phyloP scores from a whole-genome alignment of 2,329 filamentous ascomycete species.

The Mycosphaerella sp. region DNA sequence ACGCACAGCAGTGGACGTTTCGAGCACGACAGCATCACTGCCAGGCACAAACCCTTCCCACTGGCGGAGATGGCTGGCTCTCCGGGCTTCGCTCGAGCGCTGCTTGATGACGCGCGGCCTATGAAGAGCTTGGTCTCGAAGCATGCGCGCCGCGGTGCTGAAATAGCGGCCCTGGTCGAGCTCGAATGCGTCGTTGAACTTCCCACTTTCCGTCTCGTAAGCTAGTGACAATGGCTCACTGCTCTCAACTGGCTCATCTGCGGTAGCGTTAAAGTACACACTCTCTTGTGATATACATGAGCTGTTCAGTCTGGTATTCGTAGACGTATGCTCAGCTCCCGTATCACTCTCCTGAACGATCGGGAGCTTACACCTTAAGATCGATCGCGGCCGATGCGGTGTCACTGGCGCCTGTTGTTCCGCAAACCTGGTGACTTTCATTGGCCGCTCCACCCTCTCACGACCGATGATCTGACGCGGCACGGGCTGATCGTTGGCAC shows the following conservation, averaged over 20 bases:
- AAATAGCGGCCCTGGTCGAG: constrained; percentile 25
- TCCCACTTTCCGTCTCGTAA: not conserved
- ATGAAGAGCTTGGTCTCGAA: constrained; percentile 3
- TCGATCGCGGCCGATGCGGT: constrained; percentile 19
- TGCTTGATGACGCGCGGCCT: constrained; percentile 16
- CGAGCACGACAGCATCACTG: constrained; percentile 20
- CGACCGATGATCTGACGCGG: not conserved
- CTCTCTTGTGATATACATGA: not conserved
- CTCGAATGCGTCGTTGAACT: constrained; percentile 22
- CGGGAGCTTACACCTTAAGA: constrained; percentile 21
- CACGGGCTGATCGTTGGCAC: not conserved
- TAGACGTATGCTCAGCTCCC: constrained; percentile 18
- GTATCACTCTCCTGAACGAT: constrained; percentile 9
- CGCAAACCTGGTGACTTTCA: not conserved
- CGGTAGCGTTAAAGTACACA: not conserved
- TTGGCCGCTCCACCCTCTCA: constrained; percentile 1
- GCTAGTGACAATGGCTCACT: not conserved
- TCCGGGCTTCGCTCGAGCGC: constrained; percentile 14
- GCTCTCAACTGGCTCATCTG: not conserved
- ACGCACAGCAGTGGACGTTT: constrained; percentile 21
- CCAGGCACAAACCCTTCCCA: constrained; percentile 20
- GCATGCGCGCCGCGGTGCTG: constrained; percentile 14
- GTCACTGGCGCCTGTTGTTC: not conserved
- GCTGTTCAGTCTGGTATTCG: constrained; percentile 30
- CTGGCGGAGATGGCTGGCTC: constrained; percentile 10